Base-by-base conservation (phyloP, 208 protist genomes). In the Wallacemonas collosoma region DNA sequence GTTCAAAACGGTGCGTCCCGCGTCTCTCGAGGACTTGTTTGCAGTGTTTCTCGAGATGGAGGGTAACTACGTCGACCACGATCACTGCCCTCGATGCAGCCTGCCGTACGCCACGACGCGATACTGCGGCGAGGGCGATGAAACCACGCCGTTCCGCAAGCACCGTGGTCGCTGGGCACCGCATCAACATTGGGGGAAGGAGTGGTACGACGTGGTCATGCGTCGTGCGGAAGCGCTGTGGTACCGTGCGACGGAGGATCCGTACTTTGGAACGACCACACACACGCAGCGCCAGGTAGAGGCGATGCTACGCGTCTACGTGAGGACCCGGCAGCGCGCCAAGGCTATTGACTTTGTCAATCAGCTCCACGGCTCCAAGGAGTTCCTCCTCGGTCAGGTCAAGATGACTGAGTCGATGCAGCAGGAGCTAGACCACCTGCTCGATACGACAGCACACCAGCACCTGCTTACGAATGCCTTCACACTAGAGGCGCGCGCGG, bases 1-100 rank as follows among this genome's bases (percentile, higher is more conserved):
- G 64, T 85, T 97, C 45, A 64, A 76, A 15, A 79, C 81, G 63
- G 81, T 70, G 8, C 82, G 88, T 1, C 93, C 93, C n/a, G 51
- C 54, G 64, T 72, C 83, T 50, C 79, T 97, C 38, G 63, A 82
- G 39, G 93, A 97, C 73, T 57, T 97, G 45, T 97, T 95, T 66
- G 93, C 76, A 54, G 81, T 95, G 75, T 95, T 97, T 47, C 75
- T 97, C n/a, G 93, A 97, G 77, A 97, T 97, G 90, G 90, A 97
- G 84, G 77, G 75, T 45, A 97, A 97, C 69, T 95, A 95, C 73
- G 83, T 97, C 12, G 62, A 94, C 57, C 62, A 83, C 53, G 86
- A 88, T 60, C 89, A 85, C 82, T 97, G 93, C 78, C 93, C 93
- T 7, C 86, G 93, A 4, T 97, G 93, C 82, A 95, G 90, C 67